Evolutionary conservation across 805 yeast species (phyloP), one percentile per base, ranked within the genome.

Genomic region (Saccharomycopsis amapae): DNA sequence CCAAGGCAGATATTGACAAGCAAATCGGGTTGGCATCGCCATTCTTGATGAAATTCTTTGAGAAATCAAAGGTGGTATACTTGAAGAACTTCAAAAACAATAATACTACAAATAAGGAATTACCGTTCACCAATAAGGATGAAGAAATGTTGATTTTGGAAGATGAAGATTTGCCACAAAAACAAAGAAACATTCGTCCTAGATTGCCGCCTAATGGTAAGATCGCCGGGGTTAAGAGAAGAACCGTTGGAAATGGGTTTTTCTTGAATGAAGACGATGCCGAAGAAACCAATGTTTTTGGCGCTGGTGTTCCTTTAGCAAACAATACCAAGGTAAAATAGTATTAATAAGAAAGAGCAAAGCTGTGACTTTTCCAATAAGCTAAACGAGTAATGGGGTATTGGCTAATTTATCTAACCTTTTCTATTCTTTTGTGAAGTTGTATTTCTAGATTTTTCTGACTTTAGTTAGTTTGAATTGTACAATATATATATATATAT

Each of bases 181-280:
- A 85, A 57, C 85, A 79, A 54, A 72, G 89, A 46, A 79, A 80
- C 51, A 72, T 73, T 24, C 71, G 89, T 53, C 82, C 95, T 1
- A 81, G 88, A 56, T 66, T 93, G 42, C 96, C 97, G 10, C 96
- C 96, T 5, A 84, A 86, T 25, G 96, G 96, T 31, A 87, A 83
- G 62, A 84, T 89, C 31, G 64, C 83, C 3, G 73, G 76, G 1
- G 64, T 76, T 4, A 87, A 86, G 64, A 86, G 81, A 65, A 81
- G 76, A 55, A 58, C 73, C 10, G 63, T 78, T 4, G 67, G 75
- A 0, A 69, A 62, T 36, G 69, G 83, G 0, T 83, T 74, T 56
- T 73, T 81, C 53, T 58, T 82, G 10, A 66, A 68, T 13, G 73
- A 69, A 38, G 56, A 45, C 4, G 56, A 50, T 12, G 30, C n/a